These are phyloP conservation scores for Astraeus odoratus DNA, from an alignment of 768 basidiomycete genomes.

Conservation along the genomic window DNA sequence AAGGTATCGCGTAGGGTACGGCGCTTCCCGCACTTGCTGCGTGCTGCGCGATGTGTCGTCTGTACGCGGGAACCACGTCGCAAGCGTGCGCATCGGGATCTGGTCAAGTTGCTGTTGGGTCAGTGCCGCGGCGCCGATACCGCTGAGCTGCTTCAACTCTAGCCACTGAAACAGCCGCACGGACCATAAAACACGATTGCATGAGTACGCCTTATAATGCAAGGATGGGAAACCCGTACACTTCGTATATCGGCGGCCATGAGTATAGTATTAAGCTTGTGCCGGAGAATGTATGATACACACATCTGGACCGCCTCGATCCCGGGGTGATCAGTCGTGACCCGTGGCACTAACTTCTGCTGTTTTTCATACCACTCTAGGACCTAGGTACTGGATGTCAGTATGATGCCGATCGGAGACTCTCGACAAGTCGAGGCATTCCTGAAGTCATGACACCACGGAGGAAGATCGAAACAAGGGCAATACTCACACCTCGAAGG, in stretches of 20 bases:
- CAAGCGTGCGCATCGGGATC: conserved; percentile 23
- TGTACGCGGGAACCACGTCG: conserved; percentile 22
- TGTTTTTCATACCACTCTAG: conserved; percentile 37
- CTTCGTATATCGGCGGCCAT: conserved; percentile 37
- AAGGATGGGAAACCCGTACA: conserved; percentile 18
- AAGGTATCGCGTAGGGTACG: conserved; percentile 32
- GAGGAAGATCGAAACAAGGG: background rate
- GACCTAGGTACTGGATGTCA: conserved; percentile 24
- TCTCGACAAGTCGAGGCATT: no score
- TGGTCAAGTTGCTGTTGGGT: conserved; percentile 33
- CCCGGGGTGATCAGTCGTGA: conserved; percentile 31
- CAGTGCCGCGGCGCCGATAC: conserved; percentile 38
- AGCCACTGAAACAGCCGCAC: conserved; percentile 25
- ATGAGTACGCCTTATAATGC: conserved; percentile 1
- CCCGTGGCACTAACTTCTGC: conserved; percentile 5
- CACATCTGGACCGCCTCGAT: conserved; percentile 42
- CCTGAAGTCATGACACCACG: no score
- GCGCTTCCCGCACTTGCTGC: conserved; percentile 32
- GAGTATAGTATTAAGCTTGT: conserved; percentile 34
- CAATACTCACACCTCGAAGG: conserved; percentile 39
- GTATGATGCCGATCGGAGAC: no score
- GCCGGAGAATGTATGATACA: conserved; percentile 35
- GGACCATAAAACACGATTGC: background rate
- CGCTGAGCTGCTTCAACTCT: conserved; percentile 36
- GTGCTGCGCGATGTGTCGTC: conserved; percentile 24